Evolutionary conservation across 1,284 basidiomycete genomes (phyloP).

Genomic region (Ceratobasidium sp.): DNA sequence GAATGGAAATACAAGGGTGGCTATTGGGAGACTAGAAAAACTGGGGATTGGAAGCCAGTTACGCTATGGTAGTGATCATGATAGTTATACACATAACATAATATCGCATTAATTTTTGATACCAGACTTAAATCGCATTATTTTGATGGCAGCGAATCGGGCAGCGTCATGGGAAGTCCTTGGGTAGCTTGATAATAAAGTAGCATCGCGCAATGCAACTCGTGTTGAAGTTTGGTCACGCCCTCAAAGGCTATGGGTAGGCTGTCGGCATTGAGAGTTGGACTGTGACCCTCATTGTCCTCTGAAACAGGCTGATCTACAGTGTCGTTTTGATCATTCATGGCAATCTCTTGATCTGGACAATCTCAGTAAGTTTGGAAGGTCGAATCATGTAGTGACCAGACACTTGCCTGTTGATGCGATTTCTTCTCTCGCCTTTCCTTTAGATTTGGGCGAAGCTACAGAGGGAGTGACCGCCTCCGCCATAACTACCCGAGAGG

Average conservation of each 20-base stretch:
- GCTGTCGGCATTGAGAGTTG: neutral
- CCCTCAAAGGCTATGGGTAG: conserved; percentile 11
- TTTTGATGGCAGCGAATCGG: neutral
- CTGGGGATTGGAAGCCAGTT: conserved; percentile 37
- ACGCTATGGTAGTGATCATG: conserved; percentile 16
- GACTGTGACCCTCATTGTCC: neutral
- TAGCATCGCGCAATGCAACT: conserved; percentile 16
- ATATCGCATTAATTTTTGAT: neutral
- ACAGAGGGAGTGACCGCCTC: neutral
- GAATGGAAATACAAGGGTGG: conserved; percentile 79
- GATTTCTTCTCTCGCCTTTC: neutral
- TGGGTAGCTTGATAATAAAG: conserved; percentile 11
- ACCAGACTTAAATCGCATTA: neutral
- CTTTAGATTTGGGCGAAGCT: neutral
- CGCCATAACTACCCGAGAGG: neutral
- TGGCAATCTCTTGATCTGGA: neutral
- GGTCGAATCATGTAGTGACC: neutral
- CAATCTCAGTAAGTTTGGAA: neutral
- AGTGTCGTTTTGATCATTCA: neutral
- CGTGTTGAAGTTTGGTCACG: conserved; percentile 15
- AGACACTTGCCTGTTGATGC: neutral
- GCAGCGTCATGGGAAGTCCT: conserved; percentile 12
- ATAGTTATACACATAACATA: neutral
- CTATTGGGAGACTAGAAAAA: conserved; percentile 80
- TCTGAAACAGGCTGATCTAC: neutral